Evolutionary conservation across 2,329 filamentous ascomycete genomes (phyloP), one percentile per base, ranked within the genome.

Genomic region (Trichophyton simii): DNA sequence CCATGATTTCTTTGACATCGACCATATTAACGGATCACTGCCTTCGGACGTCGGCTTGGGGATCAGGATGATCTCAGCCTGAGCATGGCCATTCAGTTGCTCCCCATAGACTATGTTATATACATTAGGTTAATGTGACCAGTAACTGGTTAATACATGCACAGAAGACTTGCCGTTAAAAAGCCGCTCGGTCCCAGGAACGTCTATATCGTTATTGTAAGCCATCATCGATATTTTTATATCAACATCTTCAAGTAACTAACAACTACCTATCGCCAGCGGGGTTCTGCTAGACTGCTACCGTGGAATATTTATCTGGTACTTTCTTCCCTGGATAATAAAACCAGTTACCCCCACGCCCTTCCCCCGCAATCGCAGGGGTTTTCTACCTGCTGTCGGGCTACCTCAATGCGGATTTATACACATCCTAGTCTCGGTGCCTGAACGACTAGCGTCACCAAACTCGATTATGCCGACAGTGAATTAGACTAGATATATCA

Each of bases 1-100:
- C 34, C 62, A 55, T 44, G 38, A 58, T 38, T 67, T 67, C 34
- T 61, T 60, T 31, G 54, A 25, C 8, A 11, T 38, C n/a, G 67
- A 67, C 71, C 72, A 73, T 55, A 72, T 73, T 11, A 73, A 64
- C 7, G 70, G 71, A 61, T 73, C 71, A n/a, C 67, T 57, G 41
- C 64, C 62, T 34, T 67, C 65, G 34, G 66, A 63, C 2, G 67
- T 67, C 4, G 70, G 71, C 42, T 68, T 65, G 15, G 70, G 71
- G 9, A 71, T 63, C 1, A 72, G 63, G 11, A 71, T 57, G 20
- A 67, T 58, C 57, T 67, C 65, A 36, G 3, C 31, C 50, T 34
- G 20, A 22, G n/a, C 42, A 18, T 20, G 42, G 42, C 15, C 18
- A 20, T 15, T 18, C 7, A n/a, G 15, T 18, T 46, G 42, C 22